Percentiles rank a stretch among this genome's conserved stretches.
These are phyloP conservation scores for Fusarium musae DNA, from an alignment of 2,329 filamentous ascomycete species.

Conservation along the genomic window DNA sequence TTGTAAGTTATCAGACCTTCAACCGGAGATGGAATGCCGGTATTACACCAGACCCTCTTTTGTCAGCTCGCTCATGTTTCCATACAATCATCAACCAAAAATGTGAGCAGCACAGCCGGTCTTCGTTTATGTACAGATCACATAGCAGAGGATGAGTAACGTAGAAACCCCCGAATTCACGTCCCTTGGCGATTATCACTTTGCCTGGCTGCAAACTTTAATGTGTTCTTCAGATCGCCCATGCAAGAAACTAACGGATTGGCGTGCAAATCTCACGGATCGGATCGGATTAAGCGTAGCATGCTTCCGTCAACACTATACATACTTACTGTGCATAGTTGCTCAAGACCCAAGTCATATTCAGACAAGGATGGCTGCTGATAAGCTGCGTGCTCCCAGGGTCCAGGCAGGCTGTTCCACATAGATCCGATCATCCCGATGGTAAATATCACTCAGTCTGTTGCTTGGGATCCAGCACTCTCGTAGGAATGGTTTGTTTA, in stretches of 20 bases:
- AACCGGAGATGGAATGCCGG: neutral
- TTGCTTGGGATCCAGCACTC: neutral
- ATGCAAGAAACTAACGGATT: neutral
- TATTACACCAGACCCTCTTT: neutral
- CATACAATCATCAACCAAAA: neutral
- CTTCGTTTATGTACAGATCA: neutral
- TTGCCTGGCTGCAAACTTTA: slow-evolving; percentile 1
- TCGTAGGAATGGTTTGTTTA: slow-evolving; percentile 13
- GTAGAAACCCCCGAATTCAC: neutral
- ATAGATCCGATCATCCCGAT: neutral
- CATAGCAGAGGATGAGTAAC: neutral
- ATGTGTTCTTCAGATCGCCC: neutral
- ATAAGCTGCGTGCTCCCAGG: neutral
- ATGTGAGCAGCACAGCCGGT: neutral
- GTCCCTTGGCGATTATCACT: neutral
- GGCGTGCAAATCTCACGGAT: neutral
- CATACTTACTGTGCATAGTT: neutral
- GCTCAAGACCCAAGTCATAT: neutral
- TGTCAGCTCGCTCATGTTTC: neutral
- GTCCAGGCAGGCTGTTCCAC: neutral
- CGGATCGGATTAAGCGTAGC: neutral
- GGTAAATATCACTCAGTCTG: neutral
- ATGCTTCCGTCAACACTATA: neutral
- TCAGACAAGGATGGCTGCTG: neutral
- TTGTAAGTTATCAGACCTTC: neutral